Conservation (phyloP, 2,329 filamentous ascomycete genomes). For the Nemania serpens region DNA sequence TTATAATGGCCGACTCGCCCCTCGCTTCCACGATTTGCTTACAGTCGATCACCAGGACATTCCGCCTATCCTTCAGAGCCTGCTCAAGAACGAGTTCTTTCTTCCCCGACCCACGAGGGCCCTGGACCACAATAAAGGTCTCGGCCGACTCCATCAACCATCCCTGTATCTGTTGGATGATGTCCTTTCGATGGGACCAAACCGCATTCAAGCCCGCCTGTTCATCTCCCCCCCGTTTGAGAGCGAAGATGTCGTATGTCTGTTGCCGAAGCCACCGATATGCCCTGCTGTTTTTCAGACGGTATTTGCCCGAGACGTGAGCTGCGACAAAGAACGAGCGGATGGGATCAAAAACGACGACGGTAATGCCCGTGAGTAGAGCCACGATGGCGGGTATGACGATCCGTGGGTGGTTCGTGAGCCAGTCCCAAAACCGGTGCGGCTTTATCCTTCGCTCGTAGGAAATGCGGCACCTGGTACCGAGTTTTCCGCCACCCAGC, state of each 20-base stretch:
- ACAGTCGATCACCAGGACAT: constrained; percentile 88
- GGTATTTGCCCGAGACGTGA: constrained; percentile 79
- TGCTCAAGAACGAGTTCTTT: constrained; percentile 85
- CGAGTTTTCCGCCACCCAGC: constrained; percentile 72
- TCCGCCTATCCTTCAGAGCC: constrained; percentile 73
- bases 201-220: constrained; percentile 76
- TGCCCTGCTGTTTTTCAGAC: constrained; percentile 72
- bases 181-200: constrained; percentile 82
- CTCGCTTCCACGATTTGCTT: constrained; percentile 90
- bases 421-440: constrained; percentile 84
- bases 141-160: constrained; percentile 89
- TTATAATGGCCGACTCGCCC: constrained; percentile 85
- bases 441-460: constrained; percentile 81
- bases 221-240: constrained; percentile 61
- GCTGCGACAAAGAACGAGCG: constrained; percentile 90
- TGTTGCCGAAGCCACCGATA: constrained; percentile 83
- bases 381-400: constrained; percentile 84
- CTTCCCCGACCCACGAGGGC: constrained; percentile 89
- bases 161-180: constrained; percentile 79
- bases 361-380: constrained; percentile 78
- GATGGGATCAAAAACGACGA: constrained; percentile 91
- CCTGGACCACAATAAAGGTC: constrained; percentile 93
- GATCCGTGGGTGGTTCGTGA: constrained; percentile 83
- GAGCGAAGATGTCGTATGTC: constrained; percentile 67
- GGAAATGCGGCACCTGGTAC: constrained; percentile 78